Evolutionary conservation across 2,329 filamentous ascomycete genomes (phyloP), one percentile per base, ranked within the genome.

Genomic region (Cordyceps fumosorosea): DNA sequence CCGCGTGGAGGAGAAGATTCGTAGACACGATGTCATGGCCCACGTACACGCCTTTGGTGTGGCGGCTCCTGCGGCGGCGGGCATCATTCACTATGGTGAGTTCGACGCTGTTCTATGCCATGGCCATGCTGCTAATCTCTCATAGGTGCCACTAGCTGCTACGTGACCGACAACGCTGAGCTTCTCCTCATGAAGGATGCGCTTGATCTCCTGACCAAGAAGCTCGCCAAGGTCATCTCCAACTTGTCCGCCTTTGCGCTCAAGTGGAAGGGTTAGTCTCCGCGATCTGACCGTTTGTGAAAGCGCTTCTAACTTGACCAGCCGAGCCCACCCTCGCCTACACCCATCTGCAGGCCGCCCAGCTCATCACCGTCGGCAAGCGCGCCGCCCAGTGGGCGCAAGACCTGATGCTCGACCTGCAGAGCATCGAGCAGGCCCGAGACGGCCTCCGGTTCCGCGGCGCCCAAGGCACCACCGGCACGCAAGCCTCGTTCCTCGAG

Each of bases 171-270:
- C 70, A 91, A 92, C 66, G 82, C 87, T 2, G 90, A 93, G 68
- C 77, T 93, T 42, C 91, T 96, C 66, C 84, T 96, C 69, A 83
- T 74, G 63, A 67, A 68, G 5, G 70, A 77, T 37, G 91, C 85
- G 6, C 77, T 96, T 62, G 85, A 93, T 67, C 76, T 96, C n/a
- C 73, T 96, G 7, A 90, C 91, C 58, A 90, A 86, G 68, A 92
- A 92, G 74, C 80, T 96, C 32, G 80, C 83, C 26, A 73, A 80
- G 37, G 57, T 60, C 48, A 60, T 60, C 14, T 60, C 57, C 57
- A 60, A 60, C 57, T 37, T 60, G 11, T 32, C 48, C 37, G 34
- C 34, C n/a, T 95, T 96, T 72, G 89, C 91, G 5, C 72, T 87
- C 64, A 72, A 92, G 71, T 87, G 87, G 80, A 91, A 91, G 76